Evolutionary conservation across 2,329 filamentous ascomycete species (phyloP).

Genomic region (Sporothrix dimorphospora): DNA sequence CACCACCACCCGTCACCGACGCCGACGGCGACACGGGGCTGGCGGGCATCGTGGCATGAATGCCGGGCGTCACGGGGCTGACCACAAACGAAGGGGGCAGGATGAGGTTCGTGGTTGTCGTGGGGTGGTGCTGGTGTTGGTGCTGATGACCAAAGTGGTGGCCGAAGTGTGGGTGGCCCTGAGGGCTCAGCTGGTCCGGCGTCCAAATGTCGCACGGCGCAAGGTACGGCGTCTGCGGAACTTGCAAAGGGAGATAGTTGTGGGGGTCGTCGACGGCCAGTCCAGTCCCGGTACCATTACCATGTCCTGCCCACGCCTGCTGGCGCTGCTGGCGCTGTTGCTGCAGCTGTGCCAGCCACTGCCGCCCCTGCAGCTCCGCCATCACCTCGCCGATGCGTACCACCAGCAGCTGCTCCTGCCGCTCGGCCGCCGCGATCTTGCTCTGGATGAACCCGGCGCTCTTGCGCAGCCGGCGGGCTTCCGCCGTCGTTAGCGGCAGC

Average conservation of each 20-base stretch:
- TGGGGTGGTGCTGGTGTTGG: not conserved
- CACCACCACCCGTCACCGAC: not conserved
- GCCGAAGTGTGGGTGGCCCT: not conserved
- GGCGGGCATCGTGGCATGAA: not conserved
- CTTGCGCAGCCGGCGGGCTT: slow-evolving; percentile 45
- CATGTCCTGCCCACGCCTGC: not conserved
- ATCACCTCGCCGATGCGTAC: slow-evolving; percentile 53
- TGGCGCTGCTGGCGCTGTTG: slow-evolving; percentile 33
- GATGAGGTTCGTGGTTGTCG: not conserved
- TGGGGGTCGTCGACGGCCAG: not conserved
- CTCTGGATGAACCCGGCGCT: slow-evolving; percentile 47
- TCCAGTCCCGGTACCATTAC: no score
- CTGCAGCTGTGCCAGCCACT: slow-evolving; percentile 44
- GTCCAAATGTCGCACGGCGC: not conserved
- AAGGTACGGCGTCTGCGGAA: not conserved
- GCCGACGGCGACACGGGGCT: not conserved
- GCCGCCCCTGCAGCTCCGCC: slow-evolving; percentile 52
- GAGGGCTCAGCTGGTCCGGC: not conserved
- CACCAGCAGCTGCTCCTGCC: slow-evolving; percentile 52
- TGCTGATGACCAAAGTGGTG: not conserved
- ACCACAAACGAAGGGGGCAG: not conserved
- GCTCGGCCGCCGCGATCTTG: slow-evolving; percentile 49
- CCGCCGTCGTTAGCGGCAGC: not conserved
- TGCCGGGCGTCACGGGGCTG: slow-evolving; percentile 21
- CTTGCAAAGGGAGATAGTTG: not conserved